A percentile compares a stretch with the other conserved stretches of the same genome.
Conservation (phyloP, 306 rosid species). For the Sindora glabra region DNA sequence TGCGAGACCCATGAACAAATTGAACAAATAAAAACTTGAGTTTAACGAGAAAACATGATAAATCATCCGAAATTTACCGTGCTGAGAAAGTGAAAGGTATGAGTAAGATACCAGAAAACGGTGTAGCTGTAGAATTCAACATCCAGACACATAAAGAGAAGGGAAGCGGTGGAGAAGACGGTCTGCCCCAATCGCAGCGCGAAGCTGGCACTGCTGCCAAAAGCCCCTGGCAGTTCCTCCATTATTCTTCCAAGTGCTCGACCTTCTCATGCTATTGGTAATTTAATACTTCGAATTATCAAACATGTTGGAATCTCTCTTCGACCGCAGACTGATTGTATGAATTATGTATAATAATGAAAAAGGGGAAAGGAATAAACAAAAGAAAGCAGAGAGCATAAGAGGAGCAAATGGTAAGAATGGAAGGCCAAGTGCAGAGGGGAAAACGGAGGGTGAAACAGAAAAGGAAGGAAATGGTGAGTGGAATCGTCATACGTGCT, state of each 20-base stretch:
- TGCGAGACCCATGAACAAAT: too few species aligned
- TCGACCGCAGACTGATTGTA: neutral
- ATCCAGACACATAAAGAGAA: constrained; percentile 76
- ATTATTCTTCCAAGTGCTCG: constrained; percentile 27
- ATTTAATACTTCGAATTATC: constrained; percentile 5
- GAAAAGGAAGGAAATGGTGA: too few species aligned
- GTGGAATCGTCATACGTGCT: too few species aligned
- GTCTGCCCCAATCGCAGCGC: constrained; percentile 91
- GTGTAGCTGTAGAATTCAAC: constrained; percentile 74
- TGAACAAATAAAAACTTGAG: too few species aligned
- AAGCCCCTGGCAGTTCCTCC: constrained; percentile 85
- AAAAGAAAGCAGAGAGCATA: too few species aligned
- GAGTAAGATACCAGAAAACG: constrained; percentile 62
- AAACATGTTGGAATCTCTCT: constrained; percentile 7
- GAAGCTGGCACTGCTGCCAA: constrained; percentile 92
- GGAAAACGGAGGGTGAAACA: too few species aligned
- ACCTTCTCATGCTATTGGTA: constrained; percentile 21
- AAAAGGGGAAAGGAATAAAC: neutral
- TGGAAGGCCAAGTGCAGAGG: too few species aligned
- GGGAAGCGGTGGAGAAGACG: constrained; percentile 76
- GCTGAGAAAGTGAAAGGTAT: too few species aligned
- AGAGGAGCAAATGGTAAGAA: too few species aligned
- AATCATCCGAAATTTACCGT: too few species aligned
- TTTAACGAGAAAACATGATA: too few species aligned
- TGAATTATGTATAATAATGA: neutral